phyloP scores from a whole-genome alignment of 2,329 filamentous ascomycete species.

The Exophiala aquamarina region DNA sequence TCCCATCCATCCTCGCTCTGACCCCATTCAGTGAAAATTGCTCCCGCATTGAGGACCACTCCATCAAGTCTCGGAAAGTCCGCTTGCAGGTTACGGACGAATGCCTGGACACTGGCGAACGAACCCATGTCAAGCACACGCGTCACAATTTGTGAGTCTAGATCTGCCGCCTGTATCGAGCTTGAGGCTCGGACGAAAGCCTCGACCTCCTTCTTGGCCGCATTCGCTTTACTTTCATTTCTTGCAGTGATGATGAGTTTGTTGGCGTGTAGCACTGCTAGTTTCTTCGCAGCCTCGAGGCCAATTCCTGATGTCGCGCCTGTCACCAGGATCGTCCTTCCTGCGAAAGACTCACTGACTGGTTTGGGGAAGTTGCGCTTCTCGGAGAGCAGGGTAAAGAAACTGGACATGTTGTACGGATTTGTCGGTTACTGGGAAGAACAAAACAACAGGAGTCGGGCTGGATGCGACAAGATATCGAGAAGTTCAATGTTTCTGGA shows the following conservation, averaged over 20 bases:
- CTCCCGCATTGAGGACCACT: constrained; percentile 47
- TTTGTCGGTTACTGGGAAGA: no score
- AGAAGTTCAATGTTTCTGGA: no score
- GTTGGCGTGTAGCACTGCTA: constrained; percentile 42
- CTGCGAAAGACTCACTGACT: constrained; percentile 40
- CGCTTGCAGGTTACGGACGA: constrained; percentile 34
- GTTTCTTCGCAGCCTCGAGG: constrained; percentile 50
- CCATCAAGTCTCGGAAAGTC: constrained; percentile 44
- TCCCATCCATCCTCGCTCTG: constrained; percentile 49
- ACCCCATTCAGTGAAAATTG: constrained; percentile 39
- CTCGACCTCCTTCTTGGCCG: constrained; percentile 41
- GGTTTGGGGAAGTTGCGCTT: constrained; percentile 28
- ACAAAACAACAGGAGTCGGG: no score
- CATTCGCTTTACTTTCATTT: constrained; percentile 42
- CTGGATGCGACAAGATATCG: no score
- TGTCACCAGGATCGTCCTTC: constrained; percentile 50
- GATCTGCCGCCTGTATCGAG: constrained; percentile 28
- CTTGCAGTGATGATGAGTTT: constrained; percentile 49
- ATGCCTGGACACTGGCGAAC: constrained; percentile 46
- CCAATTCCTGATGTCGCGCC: constrained; percentile 54
- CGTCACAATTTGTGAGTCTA: constrained; percentile 39
- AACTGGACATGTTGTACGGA: constrained; percentile 8
- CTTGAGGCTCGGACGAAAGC: constrained; percentile 1
- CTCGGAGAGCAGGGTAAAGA: constrained; percentile 12
- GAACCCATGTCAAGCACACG: constrained; percentile 49